Evolutionary conservation across 495 filamentous ascomycete species (phyloP), one percentile per base, ranked within the genome.

Genomic region (Daldinia bambusicola): DNA sequence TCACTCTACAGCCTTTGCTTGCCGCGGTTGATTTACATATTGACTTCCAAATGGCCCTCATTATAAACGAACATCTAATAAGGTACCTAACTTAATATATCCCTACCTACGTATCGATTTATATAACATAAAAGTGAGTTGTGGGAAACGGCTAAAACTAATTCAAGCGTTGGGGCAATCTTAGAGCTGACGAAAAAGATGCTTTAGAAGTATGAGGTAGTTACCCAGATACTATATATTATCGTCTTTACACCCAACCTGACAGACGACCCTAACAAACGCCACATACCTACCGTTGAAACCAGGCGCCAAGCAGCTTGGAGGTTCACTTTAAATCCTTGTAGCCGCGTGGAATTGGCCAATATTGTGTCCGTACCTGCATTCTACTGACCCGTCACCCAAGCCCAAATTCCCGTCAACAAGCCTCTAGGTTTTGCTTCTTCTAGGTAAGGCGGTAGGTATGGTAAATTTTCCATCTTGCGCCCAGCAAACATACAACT

Each of bases 321-420:
- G 26, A 14, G n/a, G 34, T 56, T 65, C 20, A 52, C 26, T 61
- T 51, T 55, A 55, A 61, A 72, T 64, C 70, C 65, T 61, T 68
- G 70, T 36, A 66, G 61, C 61, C 70, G 61, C 70, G 61, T 72
- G 70, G 59, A 60, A 48, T 64, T 56, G 50, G 65, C 20, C 65
- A 38, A 43, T 59, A 22, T 18, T 16, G 36, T 7, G 58, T 53
- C 26, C 55, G 16, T 30, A 30, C n/a, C 20, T 55, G 12, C 38
- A 12, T 38, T 41, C 59, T 45, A 10, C 32, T n/a, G 48, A 34
- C 16, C 48, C 37, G 34, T 43, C 30, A 48, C 43, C 18, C 16
- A 48, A 12, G 43, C 40, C 26, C 43, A 20, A 61, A 32, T 34
- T 61, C 57, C 57, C n/a, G 20, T 6, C 57, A 18, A 48, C n/a